A percentile compares a stretch with the other conserved stretches of the same genome.
These are phyloP conservation scores for Fusarium solani-melongenae DNA, from an alignment of 2,329 filamentous ascomycete species.

Conservation along the genomic window DNA sequence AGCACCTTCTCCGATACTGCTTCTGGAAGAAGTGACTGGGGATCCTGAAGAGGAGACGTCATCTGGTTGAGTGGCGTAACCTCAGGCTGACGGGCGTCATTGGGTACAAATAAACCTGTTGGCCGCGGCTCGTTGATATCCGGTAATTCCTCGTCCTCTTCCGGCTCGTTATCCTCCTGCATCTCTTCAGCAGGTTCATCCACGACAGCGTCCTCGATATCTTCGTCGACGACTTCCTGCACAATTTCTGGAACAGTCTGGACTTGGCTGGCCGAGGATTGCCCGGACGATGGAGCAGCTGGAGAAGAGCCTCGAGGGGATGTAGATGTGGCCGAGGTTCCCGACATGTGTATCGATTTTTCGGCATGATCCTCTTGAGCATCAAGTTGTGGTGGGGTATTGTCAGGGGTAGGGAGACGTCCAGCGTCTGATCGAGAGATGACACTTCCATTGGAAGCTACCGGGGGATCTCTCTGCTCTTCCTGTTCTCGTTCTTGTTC, in stretches of 20 bases:
- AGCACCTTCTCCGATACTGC: slow-evolving; percentile 42
- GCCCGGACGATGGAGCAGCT: neutral
- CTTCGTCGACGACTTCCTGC: slow-evolving; percentile 32
- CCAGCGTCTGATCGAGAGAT: slow-evolving; percentile 54
- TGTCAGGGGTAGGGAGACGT: slow-evolving; percentile 65
- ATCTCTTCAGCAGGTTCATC: slow-evolving; percentile 20
- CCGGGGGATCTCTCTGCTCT: slow-evolving; percentile 8
- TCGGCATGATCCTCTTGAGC: slow-evolving; percentile 30
- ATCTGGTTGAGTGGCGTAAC: slow-evolving; percentile 52
- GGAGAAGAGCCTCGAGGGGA: slow-evolving; percentile 17
- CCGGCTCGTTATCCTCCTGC: slow-evolving; percentile 16
- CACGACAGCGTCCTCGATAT: slow-evolving; percentile 24
- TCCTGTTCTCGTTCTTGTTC: slow-evolving; percentile 23
- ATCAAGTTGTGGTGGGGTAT: slow-evolving; percentile 57
- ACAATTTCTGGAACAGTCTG: slow-evolving; percentile 15
- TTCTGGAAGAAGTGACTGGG: slow-evolving; percentile 47
- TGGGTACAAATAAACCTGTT: slow-evolving; percentile 17
- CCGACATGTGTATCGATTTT: slow-evolving; percentile 32
- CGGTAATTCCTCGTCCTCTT: slow-evolving; percentile 17
- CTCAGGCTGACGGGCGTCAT: slow-evolving; percentile 36
- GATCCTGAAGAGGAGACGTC: slow-evolving; percentile 52
- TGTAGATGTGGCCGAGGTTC: slow-evolving; percentile 8
- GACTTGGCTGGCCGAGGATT: slow-evolving; percentile 1
- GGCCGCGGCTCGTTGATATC: slow-evolving; percentile 18
- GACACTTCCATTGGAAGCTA: slow-evolving; percentile 45